These are phyloP conservation scores for Malassezia obtusa DNA, from an alignment of 1,284 basidiomycete species.

Conservation along the genomic window DNA sequence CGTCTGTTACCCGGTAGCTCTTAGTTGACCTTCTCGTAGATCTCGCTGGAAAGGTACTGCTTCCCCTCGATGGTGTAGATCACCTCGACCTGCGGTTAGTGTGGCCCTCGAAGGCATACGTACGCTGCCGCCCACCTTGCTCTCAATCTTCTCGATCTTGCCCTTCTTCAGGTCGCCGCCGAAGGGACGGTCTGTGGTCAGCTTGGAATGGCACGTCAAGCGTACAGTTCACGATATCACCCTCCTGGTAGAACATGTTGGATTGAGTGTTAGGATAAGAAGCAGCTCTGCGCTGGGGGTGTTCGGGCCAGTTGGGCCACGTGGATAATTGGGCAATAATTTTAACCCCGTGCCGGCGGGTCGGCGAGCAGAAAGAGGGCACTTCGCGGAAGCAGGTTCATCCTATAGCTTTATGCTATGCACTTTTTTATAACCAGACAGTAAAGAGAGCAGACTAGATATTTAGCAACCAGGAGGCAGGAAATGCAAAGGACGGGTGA, in stretches of 20 bases:
- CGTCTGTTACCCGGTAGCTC: too few relatives aligned
- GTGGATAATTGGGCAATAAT: neutral
- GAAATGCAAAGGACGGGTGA: neutral
- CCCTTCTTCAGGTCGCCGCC: slow-evolving; percentile 36
- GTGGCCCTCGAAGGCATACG: slow-evolving; percentile 8
- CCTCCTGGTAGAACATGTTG: slow-evolving; percentile 36
- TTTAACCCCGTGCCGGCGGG: neutral
- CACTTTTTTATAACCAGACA: slow-evolving; percentile 5
- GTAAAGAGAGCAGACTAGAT: neutral
- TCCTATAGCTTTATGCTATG: slow-evolving; percentile 4
- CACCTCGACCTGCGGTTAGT: slow-evolving; percentile 30
- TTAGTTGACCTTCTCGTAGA: slow-evolving; percentile 29
- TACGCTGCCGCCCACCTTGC: slow-evolving; percentile 38
- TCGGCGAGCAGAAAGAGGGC: too few relatives aligned
- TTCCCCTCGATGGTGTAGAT: slow-evolving; percentile 39
- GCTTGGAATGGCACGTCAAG: neutral
- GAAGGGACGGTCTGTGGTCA: slow-evolving; percentile 31
- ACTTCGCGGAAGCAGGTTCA: neutral
- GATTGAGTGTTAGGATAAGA: neutral
- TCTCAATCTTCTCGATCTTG: slow-evolving; percentile 41
- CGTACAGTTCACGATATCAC: slow-evolving; percentile 36
- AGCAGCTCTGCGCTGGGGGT: neutral
- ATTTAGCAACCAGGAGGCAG: neutral
- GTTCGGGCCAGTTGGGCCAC: neutral
- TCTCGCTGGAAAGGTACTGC: slow-evolving; percentile 35